These are phyloP conservation scores for Candida maesae DNA, from an alignment of 805 yeast species.

Conservation along the genomic window DNA sequence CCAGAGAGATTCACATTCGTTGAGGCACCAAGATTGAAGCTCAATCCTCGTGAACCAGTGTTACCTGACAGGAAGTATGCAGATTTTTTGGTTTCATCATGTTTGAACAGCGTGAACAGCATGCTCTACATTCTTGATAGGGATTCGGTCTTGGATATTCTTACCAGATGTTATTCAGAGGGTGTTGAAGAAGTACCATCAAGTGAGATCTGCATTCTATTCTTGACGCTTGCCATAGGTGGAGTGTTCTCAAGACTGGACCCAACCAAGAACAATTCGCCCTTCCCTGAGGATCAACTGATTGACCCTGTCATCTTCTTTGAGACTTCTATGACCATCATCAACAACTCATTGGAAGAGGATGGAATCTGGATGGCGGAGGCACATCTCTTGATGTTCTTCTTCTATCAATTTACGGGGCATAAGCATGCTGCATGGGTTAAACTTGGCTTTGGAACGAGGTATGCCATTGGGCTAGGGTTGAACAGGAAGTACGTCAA, in stretches of 20 bases:
- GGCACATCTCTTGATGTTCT: conserved; percentile 35
- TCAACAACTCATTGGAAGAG: conserved; percentile 34
- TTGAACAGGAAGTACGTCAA: conserved; percentile 37
- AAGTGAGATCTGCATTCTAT: conserved; percentile 32
- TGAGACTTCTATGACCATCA: conserved; percentile 32
- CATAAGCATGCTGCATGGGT: conserved; percentile 42
- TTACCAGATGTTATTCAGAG: conserved; percentile 30
- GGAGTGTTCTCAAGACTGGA: too few relatives aligned
- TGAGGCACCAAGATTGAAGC: conserved; percentile 26
- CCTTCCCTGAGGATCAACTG: conserved; percentile 22
- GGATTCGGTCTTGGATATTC: conserved; percentile 28
- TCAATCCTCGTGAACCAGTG: conserved; percentile 19
- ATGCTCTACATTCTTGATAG: conserved; percentile 37
- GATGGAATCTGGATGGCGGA: conserved; percentile 41
- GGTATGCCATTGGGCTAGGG: conserved; percentile 41
- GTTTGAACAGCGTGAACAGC: conserved; percentile 37
- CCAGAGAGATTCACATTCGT: conserved; percentile 34
- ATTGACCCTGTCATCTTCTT: conserved; percentile 33
- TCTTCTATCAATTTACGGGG: conserved; percentile 38
- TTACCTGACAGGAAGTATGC: conserved; percentile 32
- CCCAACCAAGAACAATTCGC: conserved; percentile 23
- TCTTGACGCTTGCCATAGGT: conserved; percentile 39
- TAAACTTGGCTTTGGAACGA: conserved; percentile 38
- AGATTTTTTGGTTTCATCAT: conserved; percentile 31
- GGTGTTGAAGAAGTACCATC: conserved; percentile 27